These are phyloP conservation scores for Coniochaeta ligniaria DNA, from an alignment of 2,329 filamentous ascomycete species.

Conservation along the genomic window DNA sequence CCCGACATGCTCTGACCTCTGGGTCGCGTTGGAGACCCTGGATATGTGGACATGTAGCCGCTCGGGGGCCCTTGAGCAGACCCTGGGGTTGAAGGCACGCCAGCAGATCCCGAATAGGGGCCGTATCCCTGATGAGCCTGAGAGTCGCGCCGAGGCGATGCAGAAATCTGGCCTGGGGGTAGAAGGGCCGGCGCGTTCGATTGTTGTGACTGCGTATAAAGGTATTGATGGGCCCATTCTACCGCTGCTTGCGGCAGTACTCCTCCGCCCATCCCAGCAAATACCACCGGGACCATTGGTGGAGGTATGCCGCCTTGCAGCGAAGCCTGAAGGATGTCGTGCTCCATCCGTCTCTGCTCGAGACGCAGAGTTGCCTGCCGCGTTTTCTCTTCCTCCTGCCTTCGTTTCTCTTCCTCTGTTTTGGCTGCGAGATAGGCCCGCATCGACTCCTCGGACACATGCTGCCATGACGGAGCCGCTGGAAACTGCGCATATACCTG, in stretches of 20 bases:
- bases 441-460: conserved; percentile 63
- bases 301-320: conserved; percentile 65
- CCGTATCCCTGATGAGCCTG: conserved; percentile 34
- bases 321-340: conserved; percentile 64
- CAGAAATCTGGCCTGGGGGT: conserved; percentile 29
- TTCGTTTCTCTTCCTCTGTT: conserved; percentile 65
- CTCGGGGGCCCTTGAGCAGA: conserved; percentile 29
- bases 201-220: conserved; percentile 41
- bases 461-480: conserved; percentile 60
- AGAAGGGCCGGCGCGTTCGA: conserved; percentile 43
- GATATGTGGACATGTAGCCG: conserved; percentile 34
- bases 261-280: conserved; percentile 63
- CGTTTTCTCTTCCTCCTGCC: conserved; percentile 67
- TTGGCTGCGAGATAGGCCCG: conserved; percentile 64
- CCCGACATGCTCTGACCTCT: conserved; percentile 42
- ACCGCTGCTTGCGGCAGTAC: conserved; percentile 52
- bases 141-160: conserved; percentile 46
- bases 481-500: conserved; percentile 48
- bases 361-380: conserved; percentile 58
- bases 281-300: conserved; percentile 67
- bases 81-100: conserved; percentile 34
- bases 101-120: conserved; percentile 31
- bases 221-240: conserved; percentile 63
- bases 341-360: conserved; percentile 66
- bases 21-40: conserved; percentile 40